Evolutionary conservation across 805 yeast species (phyloP).

Genomic region (Middelhovenomyces tepae): DNA sequence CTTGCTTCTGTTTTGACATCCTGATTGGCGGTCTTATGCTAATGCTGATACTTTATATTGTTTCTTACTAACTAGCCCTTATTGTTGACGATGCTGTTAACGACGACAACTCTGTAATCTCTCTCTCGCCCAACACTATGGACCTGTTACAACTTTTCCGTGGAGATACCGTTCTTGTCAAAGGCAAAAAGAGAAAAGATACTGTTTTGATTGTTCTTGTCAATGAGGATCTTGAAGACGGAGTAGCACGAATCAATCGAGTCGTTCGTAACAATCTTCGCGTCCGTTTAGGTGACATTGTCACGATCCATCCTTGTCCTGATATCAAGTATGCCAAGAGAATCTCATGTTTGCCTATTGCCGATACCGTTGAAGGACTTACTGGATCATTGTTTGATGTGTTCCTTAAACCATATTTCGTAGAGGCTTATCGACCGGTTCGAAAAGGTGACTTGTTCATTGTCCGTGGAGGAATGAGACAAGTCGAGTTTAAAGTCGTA

Average conservation of each 20-base stretch:
- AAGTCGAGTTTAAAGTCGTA: constrained; percentile 96
- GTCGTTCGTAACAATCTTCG: constrained; percentile 93
- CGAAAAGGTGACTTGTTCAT: constrained; percentile 95
- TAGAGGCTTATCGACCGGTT: constrained; percentile 97
- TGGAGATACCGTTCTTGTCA: constrained; percentile 95
- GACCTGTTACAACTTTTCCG: constrained; percentile 89
- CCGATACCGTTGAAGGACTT: constrained; percentile 96
- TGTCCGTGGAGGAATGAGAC: constrained; percentile 99
- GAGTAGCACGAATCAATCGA: constrained; percentile 88
- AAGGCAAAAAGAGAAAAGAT: constrained; percentile 97
- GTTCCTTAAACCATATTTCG: constrained; percentile 93
- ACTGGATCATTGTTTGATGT: constrained; percentile 96
- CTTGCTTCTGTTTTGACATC: neutral
- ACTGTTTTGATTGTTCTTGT: constrained; percentile 93
- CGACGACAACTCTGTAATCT: constrained; percentile 94
- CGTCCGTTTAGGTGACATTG: constrained; percentile 87
- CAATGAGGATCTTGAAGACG: constrained; percentile 95
- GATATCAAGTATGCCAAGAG: constrained; percentile 95
- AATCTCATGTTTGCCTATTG: constrained; percentile 91
- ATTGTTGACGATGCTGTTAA: constrained; percentile 94
- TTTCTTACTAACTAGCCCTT: constrained; percentile 39
- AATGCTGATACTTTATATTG: neutral
- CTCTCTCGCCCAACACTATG: constrained; percentile 93
- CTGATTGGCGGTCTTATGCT: constrained; percentile 1
- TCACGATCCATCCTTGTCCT: constrained; percentile 90